These are phyloP conservation scores for Strigomonas culicis DNA, from an alignment of 208 protist species.

Conservation along the genomic window DNA sequence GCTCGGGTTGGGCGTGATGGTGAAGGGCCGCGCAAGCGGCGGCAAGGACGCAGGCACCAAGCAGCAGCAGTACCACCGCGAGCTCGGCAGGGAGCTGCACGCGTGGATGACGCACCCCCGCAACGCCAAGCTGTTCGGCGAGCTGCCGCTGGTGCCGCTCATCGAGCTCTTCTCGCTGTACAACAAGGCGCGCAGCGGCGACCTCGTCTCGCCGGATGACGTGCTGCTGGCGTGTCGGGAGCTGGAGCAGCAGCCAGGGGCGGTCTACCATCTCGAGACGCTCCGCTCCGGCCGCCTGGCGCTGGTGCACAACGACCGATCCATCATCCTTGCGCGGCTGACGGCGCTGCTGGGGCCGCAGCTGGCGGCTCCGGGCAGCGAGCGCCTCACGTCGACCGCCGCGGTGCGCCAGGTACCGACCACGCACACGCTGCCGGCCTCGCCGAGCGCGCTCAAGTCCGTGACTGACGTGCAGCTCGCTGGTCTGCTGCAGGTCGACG, in stretches of 20 bases:
- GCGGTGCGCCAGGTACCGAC: constrained; percentile 21
- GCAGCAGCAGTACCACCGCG: constrained; percentile 38
- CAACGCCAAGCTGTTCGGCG: constrained; percentile 63
- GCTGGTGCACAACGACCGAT: constrained; percentile 60
- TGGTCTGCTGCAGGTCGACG: constrained; percentile 39
- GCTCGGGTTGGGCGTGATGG: constrained; percentile 65
- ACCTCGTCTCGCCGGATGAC: constrained; percentile 74
- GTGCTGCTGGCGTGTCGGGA: constrained; percentile 59
- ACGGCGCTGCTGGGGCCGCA: constrained; percentile 47
- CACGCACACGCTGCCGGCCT: constrained; percentile 32
- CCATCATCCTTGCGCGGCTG: constrained; percentile 51
- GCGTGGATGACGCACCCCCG: constrained; percentile 79
- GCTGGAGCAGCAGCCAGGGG: constrained; percentile 34
- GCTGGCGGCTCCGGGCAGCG: constrained; percentile 28
- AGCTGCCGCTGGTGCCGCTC: constrained; percentile 71
- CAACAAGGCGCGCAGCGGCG: constrained; percentile 75
- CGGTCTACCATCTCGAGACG: constrained; percentile 49
- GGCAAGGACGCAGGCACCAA: constrained; percentile 13
- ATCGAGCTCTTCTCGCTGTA: constrained; percentile 85
- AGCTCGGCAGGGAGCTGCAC: constrained; percentile 70
- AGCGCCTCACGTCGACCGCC: not conserved
- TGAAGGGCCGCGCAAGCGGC: constrained; percentile 18
- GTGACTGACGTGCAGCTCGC: constrained; percentile 69
- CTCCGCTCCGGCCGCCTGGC: constrained; percentile 67
- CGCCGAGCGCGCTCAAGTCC: constrained; percentile 25